These are phyloP conservation scores for Schizonepeta tenuifolia DNA, from an alignment of 257 asterid species.

Conservation along the genomic window DNA sequence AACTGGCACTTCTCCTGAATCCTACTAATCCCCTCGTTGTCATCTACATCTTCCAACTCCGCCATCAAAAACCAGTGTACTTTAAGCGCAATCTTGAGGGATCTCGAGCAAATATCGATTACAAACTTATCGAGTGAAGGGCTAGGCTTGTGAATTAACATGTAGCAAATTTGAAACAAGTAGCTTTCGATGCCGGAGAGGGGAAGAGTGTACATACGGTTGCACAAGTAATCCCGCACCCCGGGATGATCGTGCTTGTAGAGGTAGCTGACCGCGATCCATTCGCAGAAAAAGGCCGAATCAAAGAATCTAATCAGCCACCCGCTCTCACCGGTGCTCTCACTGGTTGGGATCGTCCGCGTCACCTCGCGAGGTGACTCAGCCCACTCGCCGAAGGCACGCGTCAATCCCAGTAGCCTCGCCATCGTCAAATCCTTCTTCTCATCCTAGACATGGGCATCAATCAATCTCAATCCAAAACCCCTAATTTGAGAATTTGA, in stretches of 20 bases:
- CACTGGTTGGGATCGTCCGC: conserved; percentile 89
- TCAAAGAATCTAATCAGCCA: conserved; percentile 91
- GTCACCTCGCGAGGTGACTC: conserved; percentile 94
- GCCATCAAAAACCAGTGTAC: conserved; percentile 96
- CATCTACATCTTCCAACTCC: conserved; percentile 91
- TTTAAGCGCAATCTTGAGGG: conserved; percentile 78
- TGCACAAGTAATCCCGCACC: conserved; percentile 87
- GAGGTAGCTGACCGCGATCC: conserved; percentile 97
- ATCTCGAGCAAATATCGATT: conserved; percentile 77
- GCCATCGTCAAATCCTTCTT: conserved; percentile 69
- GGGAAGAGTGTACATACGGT: conserved; percentile 92
- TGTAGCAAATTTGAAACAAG: conserved; percentile 87
- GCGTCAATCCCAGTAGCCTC: conserved; percentile 78
- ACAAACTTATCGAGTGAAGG: conserved; percentile 93
- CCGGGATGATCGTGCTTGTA: conserved; percentile 94
- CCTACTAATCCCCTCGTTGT: conserved; percentile 88
- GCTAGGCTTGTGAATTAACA: conserved; percentile 92
- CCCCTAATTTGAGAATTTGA: conserved; percentile 45
- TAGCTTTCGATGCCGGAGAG: conserved; percentile 87
- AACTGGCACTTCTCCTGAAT: conserved; percentile 95
- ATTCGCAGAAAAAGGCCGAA: conserved; percentile 89
- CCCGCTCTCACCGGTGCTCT: conserved; percentile 82
- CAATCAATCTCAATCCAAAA: conserved; percentile 44
- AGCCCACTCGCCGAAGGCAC: conserved; percentile 66
- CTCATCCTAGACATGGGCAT: conserved; percentile 40